phyloP scores from a whole-genome alignment of 108 stramenopile species.

The Nitzschia palea region DNA sequence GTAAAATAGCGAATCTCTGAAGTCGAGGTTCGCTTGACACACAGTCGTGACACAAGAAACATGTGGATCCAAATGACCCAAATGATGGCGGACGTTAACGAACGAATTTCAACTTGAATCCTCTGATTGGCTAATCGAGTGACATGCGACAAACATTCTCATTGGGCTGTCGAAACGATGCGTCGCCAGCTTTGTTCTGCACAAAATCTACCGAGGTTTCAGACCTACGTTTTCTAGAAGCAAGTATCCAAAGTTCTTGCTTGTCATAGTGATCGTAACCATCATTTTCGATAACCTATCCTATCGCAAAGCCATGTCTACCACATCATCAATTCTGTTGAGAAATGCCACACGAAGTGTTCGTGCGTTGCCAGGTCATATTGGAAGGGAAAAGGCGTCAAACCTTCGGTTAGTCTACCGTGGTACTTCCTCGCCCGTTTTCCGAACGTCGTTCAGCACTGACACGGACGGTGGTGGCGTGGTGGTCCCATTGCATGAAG shows the following conservation, averaged over 20 bases:
- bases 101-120: background rate
- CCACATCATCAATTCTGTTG: conserved; percentile 15
- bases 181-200: background rate
- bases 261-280: too few relatives aligned
- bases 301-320: too few relatives aligned
- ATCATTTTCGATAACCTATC: too few relatives aligned
- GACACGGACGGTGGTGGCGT: background rate
- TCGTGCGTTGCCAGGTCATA: conserved; percentile 4
- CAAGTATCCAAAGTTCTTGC: too few relatives aligned
- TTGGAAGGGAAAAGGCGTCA: conserved; percentile 10
- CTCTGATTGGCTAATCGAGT: background rate
- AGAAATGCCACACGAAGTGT: conserved; percentile 23
- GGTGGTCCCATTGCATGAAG: background rate
- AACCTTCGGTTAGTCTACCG: conserved; percentile 5
- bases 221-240: too few relatives aligned
- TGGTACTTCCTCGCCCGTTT: background rate
- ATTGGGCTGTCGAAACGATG: background rate
- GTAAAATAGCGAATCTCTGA: too few relatives aligned
- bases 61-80: background rate
- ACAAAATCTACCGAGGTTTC: too few relatives aligned
- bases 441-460: conserved; percentile 1
- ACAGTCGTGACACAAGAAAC: background rate
- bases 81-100: background rate
- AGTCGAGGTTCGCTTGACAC: too few relatives aligned
- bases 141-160: background rate